phyloP scores from a whole-genome alignment of 1,139 yeast species.

The Lodderomyces pseudojiufengensis region DNA sequence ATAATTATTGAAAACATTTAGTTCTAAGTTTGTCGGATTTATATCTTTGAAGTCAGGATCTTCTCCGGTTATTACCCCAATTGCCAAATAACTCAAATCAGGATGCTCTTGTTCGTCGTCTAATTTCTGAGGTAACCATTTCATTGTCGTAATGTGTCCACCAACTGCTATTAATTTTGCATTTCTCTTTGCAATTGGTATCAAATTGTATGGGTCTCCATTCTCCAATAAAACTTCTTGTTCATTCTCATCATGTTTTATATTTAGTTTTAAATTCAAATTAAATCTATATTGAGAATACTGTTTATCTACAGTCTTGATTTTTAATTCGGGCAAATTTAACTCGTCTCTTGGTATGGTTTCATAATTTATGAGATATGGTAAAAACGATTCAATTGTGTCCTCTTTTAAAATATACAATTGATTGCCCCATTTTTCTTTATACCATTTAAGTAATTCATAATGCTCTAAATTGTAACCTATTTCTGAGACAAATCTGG shows the following conservation, averaged over 20 bases:
- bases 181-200: slow-evolving; percentile 20
- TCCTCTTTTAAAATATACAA: slow-evolving; percentile 32
- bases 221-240: slow-evolving; percentile 4
- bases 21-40: slow-evolving; percentile 25
- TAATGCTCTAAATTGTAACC: slow-evolving; percentile 33
- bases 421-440: slow-evolving; percentile 32
- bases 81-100: slow-evolving; percentile 44
- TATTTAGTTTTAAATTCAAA: neutral
- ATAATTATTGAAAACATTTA: slow-evolving; percentile 28
- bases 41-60: slow-evolving; percentile 20
- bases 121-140: slow-evolving; percentile 44
- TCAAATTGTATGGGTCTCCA: slow-evolving; percentile 12
- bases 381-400: slow-evolving; percentile 3
- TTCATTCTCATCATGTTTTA: neutral
- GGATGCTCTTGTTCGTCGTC: slow-evolving; percentile 9
- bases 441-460: slow-evolving; percentile 24
- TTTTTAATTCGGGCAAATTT: slow-evolving; percentile 7
- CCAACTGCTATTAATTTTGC: slow-evolving; percentile 54
- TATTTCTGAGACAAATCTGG: neutral
- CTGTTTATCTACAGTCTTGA: slow-evolving; percentile 5
- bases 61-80: slow-evolving; percentile 39
- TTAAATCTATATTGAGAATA: slow-evolving; percentile 8
- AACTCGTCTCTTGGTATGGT: slow-evolving; percentile 6
- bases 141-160: slow-evolving; percentile 50
- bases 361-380: slow-evolving; percentile 4